Conservation (phyloP, 192 early-diverging fungal species). For the Jimgerdemannia flammicorona region DNA sequence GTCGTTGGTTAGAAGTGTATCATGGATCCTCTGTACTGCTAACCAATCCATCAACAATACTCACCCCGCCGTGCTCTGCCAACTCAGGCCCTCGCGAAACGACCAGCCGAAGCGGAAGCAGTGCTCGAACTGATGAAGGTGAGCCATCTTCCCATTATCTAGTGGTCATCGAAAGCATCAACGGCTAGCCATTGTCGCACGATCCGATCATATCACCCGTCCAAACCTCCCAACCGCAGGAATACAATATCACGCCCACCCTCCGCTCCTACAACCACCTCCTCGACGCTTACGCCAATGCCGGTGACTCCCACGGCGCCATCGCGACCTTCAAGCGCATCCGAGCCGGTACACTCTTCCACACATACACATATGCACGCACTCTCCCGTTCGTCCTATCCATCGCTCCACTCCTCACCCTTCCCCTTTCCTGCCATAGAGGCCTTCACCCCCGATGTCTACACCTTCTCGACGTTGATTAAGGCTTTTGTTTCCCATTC, state of each 20-base stretch:
- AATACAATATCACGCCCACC: slow-evolving; percentile 62
- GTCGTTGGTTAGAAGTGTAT: too few relatives aligned
- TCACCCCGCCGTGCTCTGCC: neutral
- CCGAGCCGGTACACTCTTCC: slow-evolving; percentile 27
- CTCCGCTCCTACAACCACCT: slow-evolving; percentile 69
- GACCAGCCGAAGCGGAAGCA: slow-evolving; percentile 58
- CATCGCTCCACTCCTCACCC: neutral
- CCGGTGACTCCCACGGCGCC: slow-evolving; percentile 55
- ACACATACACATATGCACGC: too few relatives aligned
- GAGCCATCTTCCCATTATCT: neutral
- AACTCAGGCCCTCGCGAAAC: slow-evolving; percentile 41
- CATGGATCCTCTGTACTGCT: too few relatives aligned
- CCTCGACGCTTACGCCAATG: slow-evolving; percentile 74
- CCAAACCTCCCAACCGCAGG: slow-evolving; percentile 25
- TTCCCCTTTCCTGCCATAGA: neutral
- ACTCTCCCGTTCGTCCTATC: neutral
- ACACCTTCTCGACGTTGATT: slow-evolving; percentile 70
- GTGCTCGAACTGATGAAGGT: slow-evolving; percentile 56
- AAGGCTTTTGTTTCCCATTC: slow-evolving; percentile 57
- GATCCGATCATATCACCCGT: neutral
- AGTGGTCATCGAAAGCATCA: neutral
- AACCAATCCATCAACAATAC: too few relatives aligned
- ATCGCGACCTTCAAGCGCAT: slow-evolving; percentile 64
- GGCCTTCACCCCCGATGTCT: slow-evolving; percentile 43
- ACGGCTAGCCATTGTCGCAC: too few relatives aligned